A percentile compares a stretch with the other conserved stretches of the same genome.
phyloP scores from a whole-genome alignment of 371 early-diverging fungal genomes.

The Chytridium lagenaria region DNA sequence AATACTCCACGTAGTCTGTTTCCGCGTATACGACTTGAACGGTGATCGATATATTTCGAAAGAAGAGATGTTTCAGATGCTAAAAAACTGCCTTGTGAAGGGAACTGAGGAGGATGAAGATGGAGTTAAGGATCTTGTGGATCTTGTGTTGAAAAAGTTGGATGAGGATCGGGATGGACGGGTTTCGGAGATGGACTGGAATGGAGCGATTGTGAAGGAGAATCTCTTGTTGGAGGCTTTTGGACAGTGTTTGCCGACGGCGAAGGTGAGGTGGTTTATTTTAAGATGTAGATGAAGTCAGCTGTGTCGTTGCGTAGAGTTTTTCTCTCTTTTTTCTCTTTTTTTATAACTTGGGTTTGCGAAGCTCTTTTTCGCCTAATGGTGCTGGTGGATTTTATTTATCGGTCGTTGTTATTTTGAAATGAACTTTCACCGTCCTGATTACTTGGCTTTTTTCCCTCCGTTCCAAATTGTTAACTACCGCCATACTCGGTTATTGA shows the following conservation, averaged over 20 bases:
- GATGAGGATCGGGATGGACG: constrained; percentile 65
- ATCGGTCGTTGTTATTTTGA: no score
- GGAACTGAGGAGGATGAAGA: constrained; percentile 64
- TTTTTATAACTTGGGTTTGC: no score
- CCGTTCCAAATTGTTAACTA: no score
- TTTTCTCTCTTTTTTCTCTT: no score
- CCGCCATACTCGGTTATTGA: no score
- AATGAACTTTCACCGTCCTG: no score
- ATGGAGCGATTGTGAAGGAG: constrained; percentile 57
- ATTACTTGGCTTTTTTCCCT: no score
- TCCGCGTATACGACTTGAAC: constrained; percentile 64
- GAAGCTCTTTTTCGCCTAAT: no score
- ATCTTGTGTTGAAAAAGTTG: constrained; percentile 60
- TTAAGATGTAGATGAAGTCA: background rate
- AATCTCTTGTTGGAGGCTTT: constrained; percentile 61
- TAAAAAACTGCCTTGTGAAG: constrained; percentile 59
- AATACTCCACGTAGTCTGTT: constrained; percentile 52
- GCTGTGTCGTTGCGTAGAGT: background rate
- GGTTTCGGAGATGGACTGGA: constrained; percentile 61
- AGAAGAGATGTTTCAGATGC: constrained; percentile 68
- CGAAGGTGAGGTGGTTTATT: constrained; percentile 34
- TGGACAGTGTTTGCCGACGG: constrained; percentile 61
- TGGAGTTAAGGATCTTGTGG: constrained; percentile 65
- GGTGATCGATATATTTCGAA: constrained; percentile 65
- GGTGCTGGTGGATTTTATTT: no score